Percentiles rank a stretch among this genome's conserved stretches.
Conservation (phyloP, 2,329 filamentous ascomycete species). For the Xylogone sp. region DNA sequence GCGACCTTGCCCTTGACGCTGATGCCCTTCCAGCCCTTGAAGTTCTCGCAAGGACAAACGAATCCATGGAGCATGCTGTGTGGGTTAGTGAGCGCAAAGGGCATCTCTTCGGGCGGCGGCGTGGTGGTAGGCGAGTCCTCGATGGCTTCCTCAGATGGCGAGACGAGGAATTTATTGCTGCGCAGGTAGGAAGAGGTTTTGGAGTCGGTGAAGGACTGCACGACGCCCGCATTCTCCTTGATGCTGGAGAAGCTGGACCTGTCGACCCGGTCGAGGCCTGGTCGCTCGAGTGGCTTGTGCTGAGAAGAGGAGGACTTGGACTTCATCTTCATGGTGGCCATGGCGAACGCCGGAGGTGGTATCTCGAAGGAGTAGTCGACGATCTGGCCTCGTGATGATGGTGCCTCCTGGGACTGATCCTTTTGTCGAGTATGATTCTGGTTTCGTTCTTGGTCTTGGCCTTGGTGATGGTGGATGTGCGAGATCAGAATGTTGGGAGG, state of each 20-base stretch:
- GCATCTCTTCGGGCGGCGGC: constrained; percentile 5
- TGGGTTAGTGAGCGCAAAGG: constrained; percentile 35
- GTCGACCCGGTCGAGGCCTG: constrained; percentile 22
- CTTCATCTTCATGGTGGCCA: not conserved
- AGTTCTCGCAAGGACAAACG: constrained; percentile 54
- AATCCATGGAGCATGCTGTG: constrained; percentile 54
- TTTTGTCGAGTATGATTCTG: too few species aligned
- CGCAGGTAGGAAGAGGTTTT: constrained; percentile 55
- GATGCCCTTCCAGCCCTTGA: constrained; percentile 61
- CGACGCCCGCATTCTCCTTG: constrained; percentile 33
- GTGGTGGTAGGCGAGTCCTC: constrained; percentile 37
- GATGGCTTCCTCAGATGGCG: constrained; percentile 36
- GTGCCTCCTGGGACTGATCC: not conserved
- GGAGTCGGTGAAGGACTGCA: constrained; percentile 60
- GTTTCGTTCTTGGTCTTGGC: too few species aligned
- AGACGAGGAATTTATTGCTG: constrained; percentile 7
- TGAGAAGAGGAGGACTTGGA: not conserved
- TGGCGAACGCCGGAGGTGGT: constrained; percentile 1
- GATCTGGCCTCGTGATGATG: not conserved
- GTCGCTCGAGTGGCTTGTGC: constrained; percentile 9
- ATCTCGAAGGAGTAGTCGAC: not conserved
- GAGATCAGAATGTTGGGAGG: too few species aligned
- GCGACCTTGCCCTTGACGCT: constrained; percentile 50
- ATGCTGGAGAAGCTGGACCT: constrained; percentile 27
- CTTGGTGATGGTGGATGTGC: too few species aligned